Percentiles rank a stretch among this genome's conserved stretches.
Evolutionary conservation across 2,329 filamentous ascomycete genomes (phyloP).

Genomic region (Hysterium pulicare): DNA sequence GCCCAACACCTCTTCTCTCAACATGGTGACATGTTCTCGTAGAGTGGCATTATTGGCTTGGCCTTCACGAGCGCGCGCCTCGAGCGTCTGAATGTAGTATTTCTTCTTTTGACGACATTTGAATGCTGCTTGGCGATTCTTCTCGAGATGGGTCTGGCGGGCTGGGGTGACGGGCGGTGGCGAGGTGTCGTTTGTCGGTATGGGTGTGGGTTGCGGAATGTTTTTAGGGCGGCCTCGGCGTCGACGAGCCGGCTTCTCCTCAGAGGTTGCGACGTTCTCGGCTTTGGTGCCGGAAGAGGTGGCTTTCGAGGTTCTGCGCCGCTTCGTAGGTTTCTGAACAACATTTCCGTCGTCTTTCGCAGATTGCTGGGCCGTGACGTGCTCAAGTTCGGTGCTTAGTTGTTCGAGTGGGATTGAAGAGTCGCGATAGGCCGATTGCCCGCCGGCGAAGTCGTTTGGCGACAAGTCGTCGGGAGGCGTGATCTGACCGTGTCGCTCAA

Average conservation of each 20-base stretch:
- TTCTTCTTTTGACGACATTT: slow-evolving; percentile 67
- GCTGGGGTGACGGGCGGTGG: not conserved
- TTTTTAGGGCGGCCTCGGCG: not conserved
- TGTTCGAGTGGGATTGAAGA: slow-evolving; percentile 1
- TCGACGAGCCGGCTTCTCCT: not conserved
- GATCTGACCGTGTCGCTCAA: slow-evolving; percentile 5
- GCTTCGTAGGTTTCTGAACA: not conserved
- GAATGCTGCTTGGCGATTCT: slow-evolving; percentile 65
- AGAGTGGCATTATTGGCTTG: slow-evolving; percentile 8
- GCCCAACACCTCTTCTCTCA: slow-evolving; percentile 3
- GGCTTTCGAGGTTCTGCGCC: not conserved
- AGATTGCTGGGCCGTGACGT: too few species aligned
- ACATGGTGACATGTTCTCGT: not conserved
- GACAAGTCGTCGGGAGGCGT: slow-evolving; percentile 9
- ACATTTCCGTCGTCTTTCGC: not conserved
- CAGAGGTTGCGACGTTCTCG: not conserved
- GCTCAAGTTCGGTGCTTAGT: not conserved
- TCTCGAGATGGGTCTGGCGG: slow-evolving; percentile 46
- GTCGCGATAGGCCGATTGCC: not conserved
- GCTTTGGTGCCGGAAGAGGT: not conserved
- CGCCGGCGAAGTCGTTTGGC: not conserved
- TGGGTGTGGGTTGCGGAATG: not conserved
- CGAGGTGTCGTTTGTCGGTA: not conserved
- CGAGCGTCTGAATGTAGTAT: slow-evolving; percentile 46
- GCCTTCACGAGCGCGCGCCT: slow-evolving; percentile 32